Conservation (phyloP, 1,284 basidiomycete genomes). For the Papiliotrema flavescens region DNA sequence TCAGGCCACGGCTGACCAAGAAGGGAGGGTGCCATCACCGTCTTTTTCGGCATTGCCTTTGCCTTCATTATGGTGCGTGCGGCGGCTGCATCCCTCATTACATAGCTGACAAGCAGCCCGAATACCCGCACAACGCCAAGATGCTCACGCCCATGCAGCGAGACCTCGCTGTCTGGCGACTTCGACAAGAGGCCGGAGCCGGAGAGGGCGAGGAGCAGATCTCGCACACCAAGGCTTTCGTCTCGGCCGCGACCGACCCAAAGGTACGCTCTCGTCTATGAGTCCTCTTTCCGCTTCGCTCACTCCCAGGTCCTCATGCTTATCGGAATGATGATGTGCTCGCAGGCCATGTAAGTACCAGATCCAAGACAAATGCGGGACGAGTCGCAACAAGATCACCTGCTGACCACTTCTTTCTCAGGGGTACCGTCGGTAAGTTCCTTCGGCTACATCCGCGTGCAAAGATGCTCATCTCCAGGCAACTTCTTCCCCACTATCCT, state of each 20-base stretch:
- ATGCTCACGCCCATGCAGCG: constrained; percentile 25
- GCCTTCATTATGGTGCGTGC: constrained; percentile 14
- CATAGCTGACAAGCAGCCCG: constrained; percentile 23
- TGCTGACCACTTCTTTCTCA: not conserved
- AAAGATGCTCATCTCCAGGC: too few relatives aligned
- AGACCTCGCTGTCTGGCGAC: constrained; percentile 30
- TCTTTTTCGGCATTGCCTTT: constrained; percentile 19
- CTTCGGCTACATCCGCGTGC: too few relatives aligned
- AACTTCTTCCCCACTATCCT: constrained; percentile 44
- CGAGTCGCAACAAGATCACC: not conserved
- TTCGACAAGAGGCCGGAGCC: constrained; percentile 27
- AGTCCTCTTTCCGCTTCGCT: not conserved
- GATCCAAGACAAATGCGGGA: too few relatives aligned
- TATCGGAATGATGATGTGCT: constrained; percentile 12
- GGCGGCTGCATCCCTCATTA: too few relatives aligned
- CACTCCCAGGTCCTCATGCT: constrained; percentile 7
- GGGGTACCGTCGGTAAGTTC: constrained; percentile 14
- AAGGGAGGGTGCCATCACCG: constrained; percentile 7
- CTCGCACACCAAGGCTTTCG: constrained; percentile 15
- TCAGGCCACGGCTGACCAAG: constrained; percentile 2
- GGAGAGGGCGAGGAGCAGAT: constrained; percentile 25
- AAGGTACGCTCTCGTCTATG: constrained; percentile 15
- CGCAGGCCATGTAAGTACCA: constrained; percentile 1
- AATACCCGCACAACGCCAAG: constrained; percentile 31
- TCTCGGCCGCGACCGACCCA: constrained; percentile 21